phyloP scores from a whole-genome alignment of 2,329 filamentous ascomycete genomes.

The Chrysosporium keratinophilum region DNA sequence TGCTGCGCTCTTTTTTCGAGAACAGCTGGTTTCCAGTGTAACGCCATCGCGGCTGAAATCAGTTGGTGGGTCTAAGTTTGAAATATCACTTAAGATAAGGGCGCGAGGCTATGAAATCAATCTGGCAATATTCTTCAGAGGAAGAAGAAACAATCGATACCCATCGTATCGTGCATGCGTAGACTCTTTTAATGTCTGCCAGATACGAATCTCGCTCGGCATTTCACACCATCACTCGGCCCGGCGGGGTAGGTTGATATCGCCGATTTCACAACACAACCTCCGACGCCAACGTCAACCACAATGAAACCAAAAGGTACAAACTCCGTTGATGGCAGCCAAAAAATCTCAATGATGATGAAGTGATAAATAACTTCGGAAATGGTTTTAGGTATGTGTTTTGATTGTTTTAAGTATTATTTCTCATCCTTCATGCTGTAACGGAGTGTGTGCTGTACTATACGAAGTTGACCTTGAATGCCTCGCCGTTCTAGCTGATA shows the following conservation, averaged over 20 bases:
- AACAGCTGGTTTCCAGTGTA: slow-evolving; percentile 12
- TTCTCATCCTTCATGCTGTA: too few species aligned
- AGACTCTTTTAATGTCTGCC: background rate
- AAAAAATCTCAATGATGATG: too few species aligned
- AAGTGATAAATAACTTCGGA: too few species aligned
- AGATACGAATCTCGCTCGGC: background rate
- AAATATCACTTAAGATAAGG: too few species aligned
- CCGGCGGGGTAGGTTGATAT: background rate
- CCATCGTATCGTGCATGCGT: background rate
- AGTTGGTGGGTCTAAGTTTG: too few species aligned
- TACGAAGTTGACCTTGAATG: too few species aligned
- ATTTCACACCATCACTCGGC: background rate
- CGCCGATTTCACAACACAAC: background rate
- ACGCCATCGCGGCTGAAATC: background rate
- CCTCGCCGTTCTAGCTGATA: too few species aligned
- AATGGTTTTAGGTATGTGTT: too few species aligned
- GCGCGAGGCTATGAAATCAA: too few species aligned
- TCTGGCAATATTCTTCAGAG: background rate
- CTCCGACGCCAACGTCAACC: background rate
- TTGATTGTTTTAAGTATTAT: too few species aligned
- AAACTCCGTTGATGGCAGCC: too few species aligned
- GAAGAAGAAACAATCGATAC: background rate
- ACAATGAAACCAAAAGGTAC: background rate
- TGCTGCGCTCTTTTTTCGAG: slow-evolving; percentile 11
- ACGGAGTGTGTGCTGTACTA: too few species aligned